These are phyloP conservation scores for Asterochloris erici DNA, from an alignment of 139 green algal species.

Conservation along the genomic window DNA sequence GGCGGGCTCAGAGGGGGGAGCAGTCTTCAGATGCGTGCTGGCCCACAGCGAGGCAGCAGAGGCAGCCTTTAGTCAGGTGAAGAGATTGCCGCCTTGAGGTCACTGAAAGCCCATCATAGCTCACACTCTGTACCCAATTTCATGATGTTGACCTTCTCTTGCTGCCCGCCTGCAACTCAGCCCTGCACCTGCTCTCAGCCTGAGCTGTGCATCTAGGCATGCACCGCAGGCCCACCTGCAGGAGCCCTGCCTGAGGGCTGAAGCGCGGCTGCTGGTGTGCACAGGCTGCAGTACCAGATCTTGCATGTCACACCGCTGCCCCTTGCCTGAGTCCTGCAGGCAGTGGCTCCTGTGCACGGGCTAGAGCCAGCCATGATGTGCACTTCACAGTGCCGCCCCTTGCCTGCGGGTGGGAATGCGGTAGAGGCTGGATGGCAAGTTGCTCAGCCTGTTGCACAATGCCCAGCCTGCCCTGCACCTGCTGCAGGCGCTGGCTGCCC, in stretches of 20 bases:
- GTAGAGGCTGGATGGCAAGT: no score
- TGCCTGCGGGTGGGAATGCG: no score
- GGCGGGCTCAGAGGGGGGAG: conserved; percentile 52
- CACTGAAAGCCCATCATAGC: background rate
- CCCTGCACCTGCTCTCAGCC: background rate
- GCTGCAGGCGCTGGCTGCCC: conserved; percentile 21
- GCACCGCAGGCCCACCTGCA: background rate
- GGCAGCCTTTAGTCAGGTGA: conserved; percentile 19
- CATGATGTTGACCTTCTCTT: background rate
- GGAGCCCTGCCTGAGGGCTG: background rate
- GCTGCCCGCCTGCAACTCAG: background rate
- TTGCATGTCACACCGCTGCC: background rate
- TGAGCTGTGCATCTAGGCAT: background rate
- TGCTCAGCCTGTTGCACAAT: background rate
- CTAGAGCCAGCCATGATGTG: background rate
- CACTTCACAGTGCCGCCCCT: background rate
- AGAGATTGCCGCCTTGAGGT: background rate
- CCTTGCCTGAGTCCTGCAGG: background rate
- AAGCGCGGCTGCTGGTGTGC: background rate
- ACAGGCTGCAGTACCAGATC: background rate
- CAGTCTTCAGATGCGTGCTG: conserved; percentile 35
- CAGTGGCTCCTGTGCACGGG: background rate
- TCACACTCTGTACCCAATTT: background rate
- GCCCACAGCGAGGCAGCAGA: conserved; percentile 10
- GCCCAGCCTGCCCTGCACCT: background rate